These are phyloP conservation scores for Botrytis deweyae DNA, from an alignment of 2,329 filamentous ascomycete species.

Conservation along the genomic window DNA sequence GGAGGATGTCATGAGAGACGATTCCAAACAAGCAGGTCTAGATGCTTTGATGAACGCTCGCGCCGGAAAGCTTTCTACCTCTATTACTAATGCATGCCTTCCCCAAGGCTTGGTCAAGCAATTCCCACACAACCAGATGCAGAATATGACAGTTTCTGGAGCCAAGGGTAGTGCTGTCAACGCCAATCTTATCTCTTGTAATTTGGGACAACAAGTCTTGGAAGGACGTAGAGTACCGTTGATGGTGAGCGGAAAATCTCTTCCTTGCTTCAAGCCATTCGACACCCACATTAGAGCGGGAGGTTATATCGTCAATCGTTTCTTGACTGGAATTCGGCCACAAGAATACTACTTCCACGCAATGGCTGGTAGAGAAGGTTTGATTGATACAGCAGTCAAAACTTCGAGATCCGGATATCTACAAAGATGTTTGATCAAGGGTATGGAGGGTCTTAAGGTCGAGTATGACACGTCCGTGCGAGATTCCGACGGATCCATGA, in stretches of 20 bases:
- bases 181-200: conserved; percentile 95
- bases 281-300: conserved; percentile 87
- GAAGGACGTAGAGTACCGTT: conserved; percentile 92
- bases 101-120: conserved; percentile 82
- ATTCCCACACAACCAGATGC: conserved; percentile 98
- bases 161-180: conserved; percentile 93
- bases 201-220: conserved; percentile 92
- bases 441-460: conserved; percentile 91
- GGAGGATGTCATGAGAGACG: conserved; percentile 87
- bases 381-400: conserved; percentile 99
- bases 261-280: conserved; percentile 91
- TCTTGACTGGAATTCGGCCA: conserved; percentile 94
- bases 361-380: conserved; percentile 96
- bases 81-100: conserved; percentile 75
- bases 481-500: conserved; percentile 86
- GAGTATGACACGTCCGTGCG: conserved; percentile 93
- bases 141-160: conserved; percentile 95
- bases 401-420: conserved; percentile 96
- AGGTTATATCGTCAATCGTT: conserved; percentile 91
- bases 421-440: conserved; percentile 96
- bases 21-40: conserved; percentile 85
- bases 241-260: conserved; percentile 96
- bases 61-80: conserved; percentile 69
- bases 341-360: conserved; percentile 99
- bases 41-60: conserved; percentile 80